Percentiles rank a stretch among this genome's conserved stretches.
Evolutionary conservation across 495 filamentous ascomycete species (phyloP).

Genomic region (Neurospora sp.): DNA sequence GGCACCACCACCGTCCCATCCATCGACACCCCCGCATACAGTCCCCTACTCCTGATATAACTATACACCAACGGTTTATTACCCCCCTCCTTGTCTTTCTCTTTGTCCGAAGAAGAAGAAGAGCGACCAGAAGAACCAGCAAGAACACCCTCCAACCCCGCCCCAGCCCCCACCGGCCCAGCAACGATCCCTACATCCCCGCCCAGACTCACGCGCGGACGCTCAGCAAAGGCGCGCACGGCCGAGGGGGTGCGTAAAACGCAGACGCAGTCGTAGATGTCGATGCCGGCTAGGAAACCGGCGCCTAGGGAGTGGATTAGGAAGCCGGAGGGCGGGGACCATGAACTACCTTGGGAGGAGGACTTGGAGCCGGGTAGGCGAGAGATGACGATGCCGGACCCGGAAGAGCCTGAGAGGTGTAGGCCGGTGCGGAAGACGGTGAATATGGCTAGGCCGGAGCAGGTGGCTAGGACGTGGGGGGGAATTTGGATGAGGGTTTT

Average conservation of each 20-base stretch:
- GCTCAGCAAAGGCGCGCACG: conserved; percentile 57
- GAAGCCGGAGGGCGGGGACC: conserved; percentile 75
- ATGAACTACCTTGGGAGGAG: conserved; percentile 15
- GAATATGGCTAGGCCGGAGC: conserved; percentile 73
- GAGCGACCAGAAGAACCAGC: not conserved
- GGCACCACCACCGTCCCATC: conserved; percentile 71
- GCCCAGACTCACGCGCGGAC: conserved; percentile 59
- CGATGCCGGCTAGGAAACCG: conserved; percentile 68
- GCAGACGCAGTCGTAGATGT: conserved; percentile 78
- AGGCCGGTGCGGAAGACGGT: conserved; percentile 74
- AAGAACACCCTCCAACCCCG: conserved; percentile 31
- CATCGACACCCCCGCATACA: conserved; percentile 66
- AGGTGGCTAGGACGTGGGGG: conserved; percentile 53
- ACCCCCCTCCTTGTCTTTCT: conserved; percentile 2
- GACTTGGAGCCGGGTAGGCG: conserved; percentile 31
- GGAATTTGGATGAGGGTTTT: conserved; percentile 59
- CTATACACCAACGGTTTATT: conserved; percentile 53
- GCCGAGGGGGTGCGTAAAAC: conserved; percentile 67
- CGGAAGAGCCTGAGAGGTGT: conserved; percentile 70
- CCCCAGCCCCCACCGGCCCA: conserved; percentile 62
- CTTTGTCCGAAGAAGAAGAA: not conserved
- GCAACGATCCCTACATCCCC: conserved; percentile 65
- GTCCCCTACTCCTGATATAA: conserved; percentile 67
- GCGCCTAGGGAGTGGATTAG: conserved; percentile 65
- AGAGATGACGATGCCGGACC: conserved; percentile 62